Base-by-base conservation (phyloP, 352 stramenopile species). In the Pythium scleroteichum region DNA sequence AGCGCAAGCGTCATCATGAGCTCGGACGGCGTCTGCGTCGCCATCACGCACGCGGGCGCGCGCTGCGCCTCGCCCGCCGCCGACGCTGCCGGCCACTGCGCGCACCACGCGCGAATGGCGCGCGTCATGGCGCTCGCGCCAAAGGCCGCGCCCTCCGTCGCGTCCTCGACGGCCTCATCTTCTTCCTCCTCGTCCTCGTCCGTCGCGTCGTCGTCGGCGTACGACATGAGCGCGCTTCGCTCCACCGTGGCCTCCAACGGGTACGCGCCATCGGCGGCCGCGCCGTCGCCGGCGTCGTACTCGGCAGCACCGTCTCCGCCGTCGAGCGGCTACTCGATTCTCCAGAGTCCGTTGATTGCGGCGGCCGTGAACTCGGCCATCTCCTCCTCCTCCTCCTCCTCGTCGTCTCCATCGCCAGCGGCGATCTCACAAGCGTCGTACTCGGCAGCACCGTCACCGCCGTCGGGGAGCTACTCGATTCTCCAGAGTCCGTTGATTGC, bases 31-130 rank as follows among this genome's bases (percentile, higher is more conserved):
- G 75, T 66, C 67, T 80, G 72, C 64, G 55, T 68, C 29, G 78
- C 78, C 45, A 71, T 82, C 26, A 92, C 79, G 39, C 83, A 91
- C 73, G 86, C 73, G 39, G 86, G 86, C 42, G 59, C 62, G 61
- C 81, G 82, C 16, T 95, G 86, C 54, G 68, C 75, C 51, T 85
- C 80, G 13, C 39, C 63, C 1, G 80, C 76, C 10, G 73, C 72
- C 41, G 70, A 71, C 24, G 53, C 68, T 10, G 67, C 55, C 12
- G 76, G 72, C 22, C 71, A 86, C 39, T 95, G 86, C 61, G 73
- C 82, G 38, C 86, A 95, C 59, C 86, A 95, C 64, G 75, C 78
- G 53, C 82, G 86, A 10, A 88, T 95, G 70, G 78, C 82, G 38
- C 82, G 86, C 23, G 68, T 93, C 45, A 86, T 95, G 79, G 82